Evolutionary conservation across 768 basidiomycete species (phyloP).

Genomic region (Boletus patriciae): DNA sequence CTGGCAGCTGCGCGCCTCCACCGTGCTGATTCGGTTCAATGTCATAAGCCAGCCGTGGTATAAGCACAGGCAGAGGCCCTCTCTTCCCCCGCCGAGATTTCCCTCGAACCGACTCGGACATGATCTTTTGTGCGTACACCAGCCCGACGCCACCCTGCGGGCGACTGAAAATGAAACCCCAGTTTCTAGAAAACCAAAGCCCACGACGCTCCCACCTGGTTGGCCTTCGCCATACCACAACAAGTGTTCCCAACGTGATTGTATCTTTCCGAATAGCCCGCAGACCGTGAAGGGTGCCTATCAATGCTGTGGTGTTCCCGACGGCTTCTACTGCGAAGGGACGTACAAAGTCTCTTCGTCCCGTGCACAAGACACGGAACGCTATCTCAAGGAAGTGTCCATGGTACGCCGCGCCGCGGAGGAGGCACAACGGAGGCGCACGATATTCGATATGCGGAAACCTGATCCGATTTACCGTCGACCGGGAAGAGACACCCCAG

Average conservation of each 20-base stretch:
- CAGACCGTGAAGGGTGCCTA: conserved; percentile 32
- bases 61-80: conserved; percentile 13
- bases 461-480: conserved; percentile 24
- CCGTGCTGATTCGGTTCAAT: conserved; percentile 18
- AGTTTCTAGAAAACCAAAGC: conserved; percentile 35
- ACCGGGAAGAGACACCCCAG: conserved; percentile 12
- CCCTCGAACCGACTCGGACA: conserved; percentile 17
- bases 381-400: conserved; percentile 30
- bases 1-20: conserved; percentile 14
- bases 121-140: conserved; percentile 30
- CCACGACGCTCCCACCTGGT: conserved; percentile 26
- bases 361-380: conserved; percentile 35
- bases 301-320: conserved; percentile 33
- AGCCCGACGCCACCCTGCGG: background rate
- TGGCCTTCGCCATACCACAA: conserved; percentile 42
- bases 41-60: conserved; percentile 29
- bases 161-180: background rate
- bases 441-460: conserved; percentile 24
- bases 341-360: conserved; percentile 36
- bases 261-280: conserved; percentile 33
- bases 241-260: conserved; percentile 36
- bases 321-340: conserved; percentile 37
- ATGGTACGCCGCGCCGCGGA: conserved; percentile 25
- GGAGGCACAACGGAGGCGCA: conserved; percentile 34
- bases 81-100: background rate